A percentile compares a stretch with the other conserved stretches of the same genome.
Evolutionary conservation across 2,329 filamentous ascomycete genomes (phyloP).

Genomic region (Penicillium sp.): DNA sequence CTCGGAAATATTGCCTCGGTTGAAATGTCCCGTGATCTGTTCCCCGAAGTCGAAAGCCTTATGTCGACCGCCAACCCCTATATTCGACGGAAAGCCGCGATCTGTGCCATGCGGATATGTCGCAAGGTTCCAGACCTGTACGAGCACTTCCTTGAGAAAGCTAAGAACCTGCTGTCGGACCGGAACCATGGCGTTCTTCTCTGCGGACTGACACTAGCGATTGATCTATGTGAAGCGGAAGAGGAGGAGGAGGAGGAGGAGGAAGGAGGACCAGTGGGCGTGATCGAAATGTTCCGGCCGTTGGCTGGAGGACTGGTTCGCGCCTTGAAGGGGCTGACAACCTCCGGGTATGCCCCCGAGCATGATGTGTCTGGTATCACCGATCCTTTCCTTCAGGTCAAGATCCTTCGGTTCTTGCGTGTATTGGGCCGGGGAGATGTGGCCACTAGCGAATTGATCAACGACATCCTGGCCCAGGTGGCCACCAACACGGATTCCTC

Average conservation of each 20-base stretch:
- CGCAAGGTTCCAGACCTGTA: slow-evolving; percentile 94
- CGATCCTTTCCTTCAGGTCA: slow-evolving; percentile 94
- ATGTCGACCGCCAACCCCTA: slow-evolving; percentile 95
- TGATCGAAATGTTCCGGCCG: slow-evolving; percentile 82
- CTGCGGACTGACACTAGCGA: slow-evolving; percentile 82
- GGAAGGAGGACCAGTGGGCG: slow-evolving; percentile 79
- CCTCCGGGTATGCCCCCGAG: slow-evolving; percentile 91
- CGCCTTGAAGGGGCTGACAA: slow-evolving; percentile 82
- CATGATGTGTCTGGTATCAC: slow-evolving; percentile 98
- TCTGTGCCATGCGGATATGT: slow-evolving; percentile 99
- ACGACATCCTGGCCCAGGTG: slow-evolving; percentile 94
- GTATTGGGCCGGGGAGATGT: slow-evolving; percentile 79
- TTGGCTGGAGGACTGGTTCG: slow-evolving; percentile 78
- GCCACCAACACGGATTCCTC: slow-evolving; percentile 96
- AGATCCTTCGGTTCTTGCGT: slow-evolving; percentile 77
- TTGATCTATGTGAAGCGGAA: slow-evolving; percentile 86
- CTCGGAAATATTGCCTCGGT: slow-evolving; percentile 95
- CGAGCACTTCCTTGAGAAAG: slow-evolving; percentile 94
- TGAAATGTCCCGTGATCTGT: slow-evolving; percentile 96
- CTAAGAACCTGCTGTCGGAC: slow-evolving; percentile 76
- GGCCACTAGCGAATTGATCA: slow-evolving; percentile 89
- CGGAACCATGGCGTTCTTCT: slow-evolving; percentile 91
- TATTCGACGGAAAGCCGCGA: slow-evolving; percentile 87
- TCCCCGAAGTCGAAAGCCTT: slow-evolving; percentile 87
- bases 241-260: slow-evolving; percentile 77